Percentiles rank a stretch among this genome's conserved stretches.
Evolutionary conservation across 2,329 filamentous ascomycete species (phyloP).

Genomic region (Hortaea werneckii): DNA sequence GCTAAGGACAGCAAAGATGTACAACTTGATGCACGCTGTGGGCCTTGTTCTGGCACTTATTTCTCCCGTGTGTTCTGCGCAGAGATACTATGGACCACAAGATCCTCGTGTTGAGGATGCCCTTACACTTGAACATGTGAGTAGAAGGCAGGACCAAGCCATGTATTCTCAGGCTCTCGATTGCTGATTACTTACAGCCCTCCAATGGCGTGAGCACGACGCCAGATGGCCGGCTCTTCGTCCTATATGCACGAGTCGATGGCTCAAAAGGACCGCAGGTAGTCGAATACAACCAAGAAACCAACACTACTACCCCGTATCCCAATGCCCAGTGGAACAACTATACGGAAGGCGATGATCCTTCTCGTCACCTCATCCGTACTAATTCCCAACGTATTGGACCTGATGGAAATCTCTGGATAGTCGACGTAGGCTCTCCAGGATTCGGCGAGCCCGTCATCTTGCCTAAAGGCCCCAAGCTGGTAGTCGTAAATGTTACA

Average conservation of each 20-base stretch:
- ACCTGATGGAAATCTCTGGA: constrained; percentile 24
- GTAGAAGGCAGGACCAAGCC: too few relatives aligned
- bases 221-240: constrained; percentile 21
- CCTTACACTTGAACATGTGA: background rate
- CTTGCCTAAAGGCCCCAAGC: constrained; percentile 23
- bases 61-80: background rate
- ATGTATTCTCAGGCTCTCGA: too few relatives aligned
- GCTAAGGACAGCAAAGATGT: background rate
- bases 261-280: constrained; percentile 22
- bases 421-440: constrained; percentile 24
- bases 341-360: constrained; percentile 18
- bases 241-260: constrained; percentile 22
- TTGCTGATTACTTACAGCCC: constrained; percentile 1
- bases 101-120: background rate
- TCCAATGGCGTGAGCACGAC: constrained; percentile 20
- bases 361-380: constrained; percentile 16
- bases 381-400: constrained; percentile 24
- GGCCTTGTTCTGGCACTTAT: background rate
- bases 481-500: constrained; percentile 25
- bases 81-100: constrained; percentile 1
- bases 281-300: constrained; percentile 18
- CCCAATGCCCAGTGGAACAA: constrained; percentile 24
- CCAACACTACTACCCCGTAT: constrained; percentile 16
- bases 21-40: background rate
- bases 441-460: constrained; percentile 21